These are phyloP conservation scores for Phyllosticta citrichinensis DNA, from an alignment of 2,329 filamentous ascomycete genomes.

Conservation along the genomic window DNA sequence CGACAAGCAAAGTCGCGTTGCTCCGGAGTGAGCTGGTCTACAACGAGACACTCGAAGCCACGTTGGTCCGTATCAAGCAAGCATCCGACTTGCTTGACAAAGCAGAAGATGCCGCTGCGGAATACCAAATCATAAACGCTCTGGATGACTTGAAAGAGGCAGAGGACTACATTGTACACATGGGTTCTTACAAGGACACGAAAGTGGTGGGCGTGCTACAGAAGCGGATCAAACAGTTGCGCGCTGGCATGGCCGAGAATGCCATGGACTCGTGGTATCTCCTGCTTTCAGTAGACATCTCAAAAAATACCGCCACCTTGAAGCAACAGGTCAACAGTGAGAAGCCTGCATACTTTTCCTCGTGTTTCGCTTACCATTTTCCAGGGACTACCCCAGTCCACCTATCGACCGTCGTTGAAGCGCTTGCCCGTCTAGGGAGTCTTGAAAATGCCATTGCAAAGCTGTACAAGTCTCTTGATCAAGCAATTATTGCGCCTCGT, in stretches of 20 bases:
- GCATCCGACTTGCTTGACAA: conserved; percentile 40
- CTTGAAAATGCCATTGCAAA: conserved; percentile 43
- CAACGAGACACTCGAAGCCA: conserved; percentile 42
- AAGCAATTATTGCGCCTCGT: conserved; percentile 50
- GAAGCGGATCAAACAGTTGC: conserved; percentile 55
- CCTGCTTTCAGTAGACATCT: conserved; percentile 53
- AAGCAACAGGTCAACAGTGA: conserved; percentile 42
- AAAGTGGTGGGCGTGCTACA: conserved; percentile 56
- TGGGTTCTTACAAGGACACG: conserved; percentile 52
- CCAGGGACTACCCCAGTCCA: conserved; percentile 14
- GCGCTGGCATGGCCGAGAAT: conserved; percentile 53
- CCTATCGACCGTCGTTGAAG: conserved; percentile 25
- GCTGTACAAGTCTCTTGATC: conserved; percentile 55
- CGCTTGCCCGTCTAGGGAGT: conserved; percentile 25
- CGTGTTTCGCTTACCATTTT: neutral
- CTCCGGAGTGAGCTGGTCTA: conserved; percentile 51
- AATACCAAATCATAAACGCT: conserved; percentile 36
- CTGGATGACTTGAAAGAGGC: conserved; percentile 40
- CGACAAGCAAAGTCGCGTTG: conserved; percentile 43
- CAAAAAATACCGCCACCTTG: conserved; percentile 47
- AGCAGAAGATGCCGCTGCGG: conserved; percentile 35
- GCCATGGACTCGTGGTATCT: conserved; percentile 62
- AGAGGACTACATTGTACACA: conserved; percentile 45
- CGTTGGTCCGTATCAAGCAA: conserved; percentile 41
- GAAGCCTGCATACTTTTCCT: conserved; percentile 7